Evolutionary conservation across 2,329 filamentous ascomycete genomes (phyloP).

Genomic region (Cercospora sp.): DNA sequence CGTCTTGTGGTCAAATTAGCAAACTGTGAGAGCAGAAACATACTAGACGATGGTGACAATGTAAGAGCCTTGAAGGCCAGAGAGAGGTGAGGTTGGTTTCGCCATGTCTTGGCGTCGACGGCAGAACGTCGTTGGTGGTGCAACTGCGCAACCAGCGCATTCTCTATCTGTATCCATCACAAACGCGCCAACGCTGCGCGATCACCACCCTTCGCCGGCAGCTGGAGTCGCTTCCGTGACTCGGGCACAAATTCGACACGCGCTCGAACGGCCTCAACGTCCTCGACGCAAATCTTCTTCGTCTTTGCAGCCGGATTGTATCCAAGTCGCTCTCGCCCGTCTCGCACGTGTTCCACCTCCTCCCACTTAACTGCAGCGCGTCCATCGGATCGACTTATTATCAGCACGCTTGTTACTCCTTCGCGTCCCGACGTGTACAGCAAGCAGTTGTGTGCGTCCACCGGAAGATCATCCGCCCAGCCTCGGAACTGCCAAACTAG

Average conservation of each 20-base stretch:
- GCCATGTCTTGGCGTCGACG: background rate
- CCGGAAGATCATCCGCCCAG: slow-evolving; percentile 26
- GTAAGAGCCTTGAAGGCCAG: background rate
- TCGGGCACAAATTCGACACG: slow-evolving; percentile 22
- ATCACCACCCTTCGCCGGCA: slow-evolving; percentile 30
- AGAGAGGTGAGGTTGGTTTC: background rate
- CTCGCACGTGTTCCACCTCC: slow-evolving; percentile 30
- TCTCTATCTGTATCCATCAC: slow-evolving; percentile 17
- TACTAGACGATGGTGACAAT: background rate
- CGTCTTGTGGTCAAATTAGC: background rate
- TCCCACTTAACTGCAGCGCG: slow-evolving; percentile 25
- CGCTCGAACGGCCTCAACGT: slow-evolving; percentile 30
- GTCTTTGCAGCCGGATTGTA: slow-evolving; percentile 31
- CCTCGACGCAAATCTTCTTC: slow-evolving; percentile 28
- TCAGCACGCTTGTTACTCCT: slow-evolving; percentile 21
- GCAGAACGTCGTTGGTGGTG: slow-evolving; percentile 2
- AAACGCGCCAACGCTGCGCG: slow-evolving; percentile 35
- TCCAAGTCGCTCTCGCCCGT: slow-evolving; percentile 33
- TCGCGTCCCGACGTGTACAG: slow-evolving; percentile 20
- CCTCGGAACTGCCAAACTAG: slow-evolving; percentile 33
- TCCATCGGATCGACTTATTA: slow-evolving; percentile 31
- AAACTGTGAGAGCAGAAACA: background rate
- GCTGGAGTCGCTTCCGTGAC: slow-evolving; percentile 20
- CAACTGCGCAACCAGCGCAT: background rate
- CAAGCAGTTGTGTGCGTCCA: slow-evolving; percentile 23